Base-by-base conservation (phyloP, 768 basidiomycete species). In the Boletus sensibilis region DNA sequence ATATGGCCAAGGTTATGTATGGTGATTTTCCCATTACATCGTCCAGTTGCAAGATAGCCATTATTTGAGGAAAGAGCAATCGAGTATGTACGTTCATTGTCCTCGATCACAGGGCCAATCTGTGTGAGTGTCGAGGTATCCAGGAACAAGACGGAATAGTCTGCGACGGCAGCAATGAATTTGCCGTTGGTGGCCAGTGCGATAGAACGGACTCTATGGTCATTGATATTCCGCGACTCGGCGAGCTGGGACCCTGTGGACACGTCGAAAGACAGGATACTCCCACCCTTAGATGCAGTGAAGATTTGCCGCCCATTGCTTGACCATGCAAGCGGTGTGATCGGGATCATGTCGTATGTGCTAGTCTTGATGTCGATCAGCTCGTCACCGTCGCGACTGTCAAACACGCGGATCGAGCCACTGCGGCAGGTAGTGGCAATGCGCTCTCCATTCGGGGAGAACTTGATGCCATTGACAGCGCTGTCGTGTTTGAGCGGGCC, bases 31-130 rank as follows among this genome's bases (percentile, higher is more conserved):
- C 58, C 56, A 4, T 29, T 16, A 4, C 20, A 6, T 37, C 18
- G 23, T 18, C 56, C 59, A 18, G 18, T 41, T 0, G 52, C 59
- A 5, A 60, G 52, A 53, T 45, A 12, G 2, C 13, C 27, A 25
- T 21, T 16, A 20, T 59, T 42, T 0, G 20, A 2, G n/a, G 56
- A 57, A 16, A 59, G 34, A 12, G 50, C 50, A 13, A 57, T 46
- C 1, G 58, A 46, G 8, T n/a, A 16, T 34, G 49, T 7, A n/a
- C n/a, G n/a, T 11, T 21, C 13, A 1, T 11, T 27, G 5, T 50
- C 41, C 4, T 29, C 13, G 16, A 57, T 44, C 35, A 9, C 14
- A 13, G 37, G 23, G 10, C 23, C 46, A 20, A 49, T 42, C 16
- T 7, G 37, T 1, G 35, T 2, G 21, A 49, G 41, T 0, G 37